Conservation (phyloP, 495 filamentous ascomycete genomes). For the Penicillium silybi region DNA sequence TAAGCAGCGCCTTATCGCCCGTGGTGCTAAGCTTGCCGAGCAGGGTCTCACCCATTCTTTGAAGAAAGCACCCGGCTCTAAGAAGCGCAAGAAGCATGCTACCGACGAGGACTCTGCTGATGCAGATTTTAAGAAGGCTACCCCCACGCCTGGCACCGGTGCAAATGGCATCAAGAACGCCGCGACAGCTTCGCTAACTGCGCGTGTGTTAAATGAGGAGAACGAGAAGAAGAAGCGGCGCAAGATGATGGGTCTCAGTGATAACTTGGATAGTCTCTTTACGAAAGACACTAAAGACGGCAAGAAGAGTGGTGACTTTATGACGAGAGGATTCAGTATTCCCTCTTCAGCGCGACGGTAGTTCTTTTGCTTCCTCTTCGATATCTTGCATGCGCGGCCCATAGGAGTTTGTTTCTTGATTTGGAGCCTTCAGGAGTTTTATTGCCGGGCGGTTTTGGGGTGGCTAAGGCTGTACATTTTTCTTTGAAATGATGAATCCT, state of each 20-base stretch:
- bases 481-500: no score
- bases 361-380: neutral
- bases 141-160: slow-evolving; percentile 30
- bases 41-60: slow-evolving; percentile 78
- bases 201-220: slow-evolving; percentile 80
- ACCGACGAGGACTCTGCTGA: slow-evolving; percentile 18
- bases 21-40: slow-evolving; percentile 61
- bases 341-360: slow-evolving; percentile 40
- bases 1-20: slow-evolving; percentile 59
- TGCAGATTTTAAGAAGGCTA: slow-evolving; percentile 18
- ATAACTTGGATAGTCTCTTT: slow-evolving; percentile 69
- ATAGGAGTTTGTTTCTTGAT: slow-evolving; percentile 1
- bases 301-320: slow-evolving; percentile 64
- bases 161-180: slow-evolving; percentile 73
- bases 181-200: slow-evolving; percentile 77
- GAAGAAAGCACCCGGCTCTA: slow-evolving; percentile 68
- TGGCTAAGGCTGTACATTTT: no score
- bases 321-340: slow-evolving; percentile 71
- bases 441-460: neutral
- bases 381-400: neutral
- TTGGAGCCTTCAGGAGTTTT: slow-evolving; percentile 5
- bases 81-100: slow-evolving; percentile 66
- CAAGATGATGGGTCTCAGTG: slow-evolving; percentile 62
- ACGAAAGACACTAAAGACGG: slow-evolving; percentile 49
- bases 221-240: slow-evolving; percentile 75